Base-by-base conservation (phyloP, 139 green algal species). In the Limnomonas spitsbergensis region DNA sequence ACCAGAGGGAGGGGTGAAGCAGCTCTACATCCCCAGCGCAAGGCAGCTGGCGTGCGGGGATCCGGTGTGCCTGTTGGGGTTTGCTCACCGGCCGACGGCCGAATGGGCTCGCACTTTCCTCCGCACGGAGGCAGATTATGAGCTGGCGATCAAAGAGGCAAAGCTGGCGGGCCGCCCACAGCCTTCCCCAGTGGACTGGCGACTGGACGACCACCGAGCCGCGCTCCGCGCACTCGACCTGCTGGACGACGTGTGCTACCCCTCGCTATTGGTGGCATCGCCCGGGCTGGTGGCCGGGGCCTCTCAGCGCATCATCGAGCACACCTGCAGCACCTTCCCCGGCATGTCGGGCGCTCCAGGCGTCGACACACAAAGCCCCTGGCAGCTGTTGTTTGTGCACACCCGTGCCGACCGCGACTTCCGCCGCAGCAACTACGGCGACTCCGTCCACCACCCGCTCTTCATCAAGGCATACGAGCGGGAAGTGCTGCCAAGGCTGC, bases 401-500 rank as follows among this genome's bases (percentile, higher is more conserved):
- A 52, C 56, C 47, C 42, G 73, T 38, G 73, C 73, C 35, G 73
- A 78, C 29, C 4, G 31, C 24, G 73, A 78, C 73, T 78, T 78
- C 52, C 73, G 73, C 42, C 47, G 47, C 73, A 78, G 52, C 73
- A 76, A 76, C 69, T 76, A 76, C 70, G 73, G 73, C 47, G 69
- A 69, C 73, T 52, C 27, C n/a, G 47, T 78, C 47, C 29, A 78
- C 47, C 73, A 78, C 47, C 73, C 73, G 7, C 26, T 78, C 1
- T 78, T 78, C 35, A 52, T 78, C 73, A 78, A 78, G 73, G 73
- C 73, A 1, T 78, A 78, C 35, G 47, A 52, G 47, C 73, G 73
- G 73, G 73, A 78, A 38, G 73, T 78, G 40, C 73, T 78, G 38
- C 73, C 73, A 24, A 42, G 29, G 73, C 42, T 78, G 73, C 29